Base-by-base conservation (phyloP, 257 asterid genomes). In the Craterostigma plantagineum region DNA sequence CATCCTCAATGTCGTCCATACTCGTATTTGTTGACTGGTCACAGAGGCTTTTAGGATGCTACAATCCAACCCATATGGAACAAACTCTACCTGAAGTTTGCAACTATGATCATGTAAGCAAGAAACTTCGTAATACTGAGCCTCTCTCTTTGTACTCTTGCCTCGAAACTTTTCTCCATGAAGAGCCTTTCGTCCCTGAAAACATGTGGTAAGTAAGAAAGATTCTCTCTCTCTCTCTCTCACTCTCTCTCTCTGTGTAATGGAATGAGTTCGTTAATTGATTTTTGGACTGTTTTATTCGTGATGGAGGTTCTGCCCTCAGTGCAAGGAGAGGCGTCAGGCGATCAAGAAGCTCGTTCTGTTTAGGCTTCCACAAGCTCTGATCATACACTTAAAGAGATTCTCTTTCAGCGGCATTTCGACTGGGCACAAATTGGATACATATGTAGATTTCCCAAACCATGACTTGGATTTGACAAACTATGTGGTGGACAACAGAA, bases 331-430 rank as follows among this genome's bases (percentile, higher is more conserved):
- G 72, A 68, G 92, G 59, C 73, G 94, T 45, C 98, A 83, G 71
- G 95, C 98, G 17, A 83, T 93, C 71, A 90, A 90, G 67, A 90
- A 90, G 71, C 68, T 90, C 56, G 98, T 82, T 56, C 92, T 90
- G 18, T 83, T 95, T 95, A 83, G 98, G 74, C 98, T 90, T 42
- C 98, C 98, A 0, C 92, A 83, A 67, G 95, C 83, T 40, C 92
- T 90, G 38, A 95, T 90, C 34, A 90, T 90, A 61, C 98, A 90
- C 79, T 68, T 90, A 35, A 90, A 87, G 60, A 72, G 98, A 65
- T 90, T 90, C 75, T 79, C 95, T 8, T 90, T 74, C 69, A 90
- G 93, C 69, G 67, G 95, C n/a, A n/a, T n/a, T 68, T 83, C 91
- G 27, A 83, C 79, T 85, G 83, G 83, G 82, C 95, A 90, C 55